These are phyloP conservation scores for Alternaria conjuncta DNA, from an alignment of 2,329 filamentous ascomycete species.

Conservation along the genomic window DNA sequence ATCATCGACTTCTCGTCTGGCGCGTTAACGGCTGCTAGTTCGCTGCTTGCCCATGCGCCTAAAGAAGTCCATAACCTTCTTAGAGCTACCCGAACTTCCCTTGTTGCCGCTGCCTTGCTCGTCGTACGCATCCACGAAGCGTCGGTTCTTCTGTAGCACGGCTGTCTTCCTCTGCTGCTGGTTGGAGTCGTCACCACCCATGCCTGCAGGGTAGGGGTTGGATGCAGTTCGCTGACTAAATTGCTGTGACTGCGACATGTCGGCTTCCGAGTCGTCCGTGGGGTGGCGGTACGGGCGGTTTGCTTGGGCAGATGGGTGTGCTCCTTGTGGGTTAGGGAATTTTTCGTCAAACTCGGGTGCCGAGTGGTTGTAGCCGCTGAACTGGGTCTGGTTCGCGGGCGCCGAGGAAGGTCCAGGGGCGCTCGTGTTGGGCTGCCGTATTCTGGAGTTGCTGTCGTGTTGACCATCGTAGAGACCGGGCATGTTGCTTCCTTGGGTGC, in stretches of 20 bases:
- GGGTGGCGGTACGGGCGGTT: constrained; percentile 38
- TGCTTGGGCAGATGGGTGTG: constrained; percentile 35
- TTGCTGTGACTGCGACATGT: constrained; percentile 30
- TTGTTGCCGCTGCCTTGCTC: constrained; percentile 50
- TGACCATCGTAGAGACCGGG: constrained; percentile 53
- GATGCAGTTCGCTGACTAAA: constrained; percentile 16
- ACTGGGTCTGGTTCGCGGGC: constrained; percentile 47
- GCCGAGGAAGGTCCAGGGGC: constrained; percentile 42
- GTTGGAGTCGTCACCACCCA: constrained; percentile 36
- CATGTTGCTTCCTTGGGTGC: constrained; percentile 53
- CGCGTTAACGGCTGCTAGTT: constrained; percentile 15
- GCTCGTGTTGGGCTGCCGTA: constrained; percentile 23
- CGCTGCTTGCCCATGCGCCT: constrained; percentile 81
- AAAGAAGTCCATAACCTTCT: constrained; percentile 99
- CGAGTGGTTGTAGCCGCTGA: constrained; percentile 31
- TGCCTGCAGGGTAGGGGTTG: constrained; percentile 51
- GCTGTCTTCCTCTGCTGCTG: constrained; percentile 47
- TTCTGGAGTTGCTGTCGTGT: constrained; percentile 38
- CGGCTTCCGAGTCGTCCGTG: constrained; percentile 46
- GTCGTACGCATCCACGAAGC: constrained; percentile 88
- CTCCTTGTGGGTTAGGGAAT: constrained; percentile 41
- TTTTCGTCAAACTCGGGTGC: constrained; percentile 45
- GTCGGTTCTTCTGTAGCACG: constrained; percentile 82
- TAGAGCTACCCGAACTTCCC: constrained; percentile 70
- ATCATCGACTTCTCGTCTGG: neutral